Percentiles rank a stretch among this genome's conserved stretches.
Conservation (phyloP, 2,329 filamentous ascomycete genomes). For the Xylaria sp. region DNA sequence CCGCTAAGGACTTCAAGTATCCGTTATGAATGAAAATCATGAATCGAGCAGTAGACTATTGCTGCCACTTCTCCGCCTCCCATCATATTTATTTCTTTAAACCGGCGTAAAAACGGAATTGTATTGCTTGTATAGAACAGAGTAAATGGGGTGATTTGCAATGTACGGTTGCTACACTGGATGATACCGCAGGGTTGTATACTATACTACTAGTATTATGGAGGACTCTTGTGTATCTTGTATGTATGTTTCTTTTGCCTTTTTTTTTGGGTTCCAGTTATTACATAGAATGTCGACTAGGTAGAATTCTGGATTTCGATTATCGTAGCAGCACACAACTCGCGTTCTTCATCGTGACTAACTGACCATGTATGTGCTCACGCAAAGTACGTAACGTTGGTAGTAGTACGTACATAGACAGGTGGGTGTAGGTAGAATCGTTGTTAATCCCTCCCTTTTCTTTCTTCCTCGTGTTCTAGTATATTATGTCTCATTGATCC, state of each 20-base stretch:
- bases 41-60: conserved; percentile 16
- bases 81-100: neutral
- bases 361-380: neutral
- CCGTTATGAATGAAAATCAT: conserved; percentile 37
- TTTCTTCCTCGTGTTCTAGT: neutral
- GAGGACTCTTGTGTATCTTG: neutral
- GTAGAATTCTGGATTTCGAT: neutral
- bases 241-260: too few species aligned
- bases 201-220: neutral
- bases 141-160: neutral
- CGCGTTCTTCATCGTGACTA: neutral
- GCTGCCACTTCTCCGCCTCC: neutral
- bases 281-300: neutral
- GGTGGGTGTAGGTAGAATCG: too few species aligned
- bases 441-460: neutral
- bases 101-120: neutral
- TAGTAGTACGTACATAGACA: too few species aligned
- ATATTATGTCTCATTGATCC: neutral
- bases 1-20: conserved; percentile 12
- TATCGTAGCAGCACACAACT: neutral
- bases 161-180: neutral
- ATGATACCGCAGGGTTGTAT: neutral
- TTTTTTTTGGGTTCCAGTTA: neutral
- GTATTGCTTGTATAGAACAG: neutral
- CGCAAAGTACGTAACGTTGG: neutral